Conservation (phyloP, 139 green algal genomes). For the Chlamydomonas eustigma region DNA sequence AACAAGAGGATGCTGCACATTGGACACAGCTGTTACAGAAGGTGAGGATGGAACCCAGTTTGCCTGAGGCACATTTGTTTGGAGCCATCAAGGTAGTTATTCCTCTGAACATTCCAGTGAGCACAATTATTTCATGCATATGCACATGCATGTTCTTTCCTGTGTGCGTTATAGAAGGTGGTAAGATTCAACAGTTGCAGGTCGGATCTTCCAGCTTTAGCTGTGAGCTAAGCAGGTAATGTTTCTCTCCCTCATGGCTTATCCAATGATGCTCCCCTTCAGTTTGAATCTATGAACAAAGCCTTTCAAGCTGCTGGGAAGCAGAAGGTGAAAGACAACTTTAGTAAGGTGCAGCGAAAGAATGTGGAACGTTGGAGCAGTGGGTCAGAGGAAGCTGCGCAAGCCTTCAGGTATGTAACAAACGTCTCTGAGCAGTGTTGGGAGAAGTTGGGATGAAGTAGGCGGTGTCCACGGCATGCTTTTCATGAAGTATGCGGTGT, state of each 20-base stretch:
- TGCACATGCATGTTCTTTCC: no score
- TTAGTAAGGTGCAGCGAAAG: conserved; percentile 11
- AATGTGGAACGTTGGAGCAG: not conserved
- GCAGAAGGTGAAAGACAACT: conserved; percentile 19
- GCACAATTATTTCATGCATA: no score
- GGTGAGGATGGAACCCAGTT: conserved; percentile 3
- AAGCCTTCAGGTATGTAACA: not conserved
- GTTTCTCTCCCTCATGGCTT: no score
- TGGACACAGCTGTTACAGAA: not conserved
- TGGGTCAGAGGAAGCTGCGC: not conserved
- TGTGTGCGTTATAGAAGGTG: no score
- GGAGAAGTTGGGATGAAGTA: not conserved
- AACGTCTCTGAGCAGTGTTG: not conserved
- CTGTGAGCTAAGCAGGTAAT: no score
- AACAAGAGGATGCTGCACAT: not conserved
- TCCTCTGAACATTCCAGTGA: not conserved
- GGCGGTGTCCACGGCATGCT: no score
- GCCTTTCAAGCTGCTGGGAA: not conserved
- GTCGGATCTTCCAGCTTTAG: no score
- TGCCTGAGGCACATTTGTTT: no score
- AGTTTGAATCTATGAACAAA: not conserved
- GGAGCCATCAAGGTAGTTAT: no score
- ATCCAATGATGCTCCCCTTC: no score
- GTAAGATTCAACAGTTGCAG: no score
- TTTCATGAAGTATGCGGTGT: not conserved